Evolutionary conservation across 345 rosid species (phyloP), one percentile per base, ranked within the genome.

Genomic region (Salix koriyanagi): DNA sequence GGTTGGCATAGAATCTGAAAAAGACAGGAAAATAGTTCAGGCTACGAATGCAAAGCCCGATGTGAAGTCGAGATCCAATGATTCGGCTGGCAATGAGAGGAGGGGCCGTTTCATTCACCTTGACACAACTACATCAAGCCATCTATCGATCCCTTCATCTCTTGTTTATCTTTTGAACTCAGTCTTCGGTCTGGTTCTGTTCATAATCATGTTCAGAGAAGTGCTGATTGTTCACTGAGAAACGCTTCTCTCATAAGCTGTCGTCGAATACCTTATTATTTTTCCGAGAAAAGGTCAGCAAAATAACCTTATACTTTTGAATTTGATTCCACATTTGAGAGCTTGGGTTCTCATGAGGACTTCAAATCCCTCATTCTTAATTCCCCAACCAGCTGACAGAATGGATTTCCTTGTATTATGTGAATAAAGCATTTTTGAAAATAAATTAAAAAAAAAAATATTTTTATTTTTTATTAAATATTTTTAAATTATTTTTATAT

Each of bases 121-220:
- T 48, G 80, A 82, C 16, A 74, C 68, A 21, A 7, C 72, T 68
- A 64, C 61, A 4, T 28, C 69, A 28, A 48, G 26, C 67, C 44
- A 69, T 6, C 41, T 50, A 12, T 54, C 41, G 41, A 25, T 58
- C 52, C 77, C 79, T 11, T 80, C 82, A 69, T 48, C 68, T 1
- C 74, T 70, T 4, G 76, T 70, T 4, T 79, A 69, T 70, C 3
- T 77, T n/a, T 6, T 42, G 18, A 85, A 78, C 37, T 42, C 70
- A 37, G 34, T 72, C 30, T 19, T 85, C 16, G 83, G 79, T 34
- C 39, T 78, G 52, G 1, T 73, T 65, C 28, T 80, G 69, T 52
- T 73, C 66, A 8, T 58, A 13, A 18, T 75, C 28, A 67, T 75
- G 26, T 9, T 75, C 65, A 10, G 3, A 70, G 75, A 62, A 60